Conservation (phyloP, 2,329 filamentous ascomycete species). For the Colletotrichum sp. region DNA sequence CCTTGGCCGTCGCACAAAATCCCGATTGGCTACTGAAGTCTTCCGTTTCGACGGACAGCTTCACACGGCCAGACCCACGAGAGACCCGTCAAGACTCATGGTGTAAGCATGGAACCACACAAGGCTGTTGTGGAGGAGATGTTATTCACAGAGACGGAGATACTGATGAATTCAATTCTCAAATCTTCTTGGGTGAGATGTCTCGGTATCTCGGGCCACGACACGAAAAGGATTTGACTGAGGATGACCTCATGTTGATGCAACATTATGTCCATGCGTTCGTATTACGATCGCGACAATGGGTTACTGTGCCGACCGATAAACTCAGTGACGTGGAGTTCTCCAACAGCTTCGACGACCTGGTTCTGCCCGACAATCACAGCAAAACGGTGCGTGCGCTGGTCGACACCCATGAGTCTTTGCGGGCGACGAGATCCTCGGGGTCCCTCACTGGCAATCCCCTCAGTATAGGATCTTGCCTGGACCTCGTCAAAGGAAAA, state of each 20-base stretch:
- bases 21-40: background rate
- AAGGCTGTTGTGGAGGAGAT: background rate
- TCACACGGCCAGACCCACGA: background rate
- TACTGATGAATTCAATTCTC: background rate
- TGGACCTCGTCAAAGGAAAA: conserved; percentile 20
- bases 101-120: background rate
- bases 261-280: conserved; percentile 11
- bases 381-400: conserved; percentile 15
- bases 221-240: background rate
- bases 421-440: background rate
- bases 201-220: background rate
- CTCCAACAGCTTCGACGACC: conserved; percentile 18
- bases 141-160: background rate
- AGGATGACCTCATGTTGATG: conserved; percentile 7
- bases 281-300: conserved; percentile 12
- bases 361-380: conserved; percentile 18
- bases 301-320: conserved; percentile 8
- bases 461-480: background rate
- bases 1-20: background rate
- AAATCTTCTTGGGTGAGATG: background rate
- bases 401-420: conserved; percentile 19
- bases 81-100: background rate
- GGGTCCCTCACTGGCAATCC: background rate
- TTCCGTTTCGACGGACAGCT: background rate
- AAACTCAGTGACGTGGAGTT: conserved; percentile 7